Conservation (phyloP, 192 early-diverging fungal species). For the Phycomyces nitens region DNA sequence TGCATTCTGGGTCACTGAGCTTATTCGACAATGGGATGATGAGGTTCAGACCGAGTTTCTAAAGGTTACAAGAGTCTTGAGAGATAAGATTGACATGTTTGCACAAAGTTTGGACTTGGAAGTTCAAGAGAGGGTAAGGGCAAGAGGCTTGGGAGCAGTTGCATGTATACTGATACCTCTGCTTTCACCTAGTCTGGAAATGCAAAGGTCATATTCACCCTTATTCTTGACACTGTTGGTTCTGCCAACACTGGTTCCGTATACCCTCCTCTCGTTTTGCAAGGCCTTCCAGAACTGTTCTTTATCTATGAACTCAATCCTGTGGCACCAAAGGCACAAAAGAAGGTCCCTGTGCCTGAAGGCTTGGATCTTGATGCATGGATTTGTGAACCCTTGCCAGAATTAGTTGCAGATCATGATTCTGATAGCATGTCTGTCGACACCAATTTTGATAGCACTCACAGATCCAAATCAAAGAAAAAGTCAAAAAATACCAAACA, state of each 20-base stretch:
- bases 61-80: constrained; percentile 42
- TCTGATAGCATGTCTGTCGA: constrained; percentile 15
- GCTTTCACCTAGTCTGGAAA: constrained; percentile 40
- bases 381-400: constrained; percentile 72
- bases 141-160: constrained; percentile 9
- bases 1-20: constrained; percentile 53
- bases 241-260: constrained; percentile 21
- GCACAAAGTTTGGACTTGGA: constrained; percentile 61
- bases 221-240: constrained; percentile 42
- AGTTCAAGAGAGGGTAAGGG: constrained; percentile 71
- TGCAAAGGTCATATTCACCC: constrained; percentile 44
- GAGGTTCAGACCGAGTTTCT: constrained; percentile 47
- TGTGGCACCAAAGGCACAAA: constrained; percentile 85
- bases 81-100: constrained; percentile 47
- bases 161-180: not conserved
- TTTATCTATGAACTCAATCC: constrained; percentile 85
- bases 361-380: constrained; percentile 80
- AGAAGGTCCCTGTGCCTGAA: constrained; percentile 83
- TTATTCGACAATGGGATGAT: constrained; percentile 48
- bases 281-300: constrained; percentile 63
- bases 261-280: constrained; percentile 47
- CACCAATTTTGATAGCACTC: constrained; percentile 9
- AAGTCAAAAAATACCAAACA: constrained; percentile 23
- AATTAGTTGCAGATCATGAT: constrained; percentile 25
- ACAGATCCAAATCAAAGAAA: constrained; percentile 18